A percentile compares a stretch with the other conserved stretches of the same genome.
These are phyloP conservation scores for Blyttiomyces sp. DNA, from an alignment of 371 early-diverging fungal species.

Conservation along the genomic window DNA sequence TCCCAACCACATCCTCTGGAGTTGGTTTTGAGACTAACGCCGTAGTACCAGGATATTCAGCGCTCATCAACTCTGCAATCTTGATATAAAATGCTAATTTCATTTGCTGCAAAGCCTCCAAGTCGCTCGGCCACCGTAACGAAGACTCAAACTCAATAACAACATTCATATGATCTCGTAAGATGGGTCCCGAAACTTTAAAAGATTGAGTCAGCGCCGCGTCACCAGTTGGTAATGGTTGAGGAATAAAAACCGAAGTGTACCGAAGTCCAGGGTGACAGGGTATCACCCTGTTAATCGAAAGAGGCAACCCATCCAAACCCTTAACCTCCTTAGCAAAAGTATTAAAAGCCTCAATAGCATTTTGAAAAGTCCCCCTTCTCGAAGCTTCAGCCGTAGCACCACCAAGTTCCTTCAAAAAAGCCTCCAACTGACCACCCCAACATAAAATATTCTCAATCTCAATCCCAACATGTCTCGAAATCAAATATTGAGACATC, in stretches of 20 bases:
- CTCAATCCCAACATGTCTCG: conserved; percentile 58
- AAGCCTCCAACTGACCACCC: conserved; percentile 59
- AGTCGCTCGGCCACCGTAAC: conserved; percentile 85
- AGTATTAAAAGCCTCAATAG: conserved; percentile 64
- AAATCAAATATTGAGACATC: conserved; percentile 73
- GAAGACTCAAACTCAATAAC: conserved; percentile 82
- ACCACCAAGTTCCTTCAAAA: conserved; percentile 38
- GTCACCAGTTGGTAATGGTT: conserved; percentile 43
- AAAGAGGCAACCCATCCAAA: conserved; percentile 69
- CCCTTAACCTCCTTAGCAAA: conserved; percentile 65
- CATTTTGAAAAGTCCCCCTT: conserved; percentile 59
- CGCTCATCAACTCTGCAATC: conserved; percentile 45
- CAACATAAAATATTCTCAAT: conserved; percentile 57
- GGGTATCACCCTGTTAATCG: conserved; percentile 68
- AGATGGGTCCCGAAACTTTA: conserved; percentile 4
- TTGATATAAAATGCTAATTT: conserved; percentile 82
- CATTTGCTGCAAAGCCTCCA: conserved; percentile 81
- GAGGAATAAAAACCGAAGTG: conserved; percentile 73
- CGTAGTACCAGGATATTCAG: conserved; percentile 14
- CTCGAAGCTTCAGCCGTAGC: not conserved
- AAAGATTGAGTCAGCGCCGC: conserved; percentile 1
- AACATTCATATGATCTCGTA: conserved; percentile 54
- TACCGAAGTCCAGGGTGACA: conserved; percentile 68
- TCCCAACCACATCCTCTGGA: conserved; percentile 39
- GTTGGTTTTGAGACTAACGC: conserved; percentile 28